These are phyloP conservation scores for Fusarium sp. DNA, from an alignment of 2,329 filamentous ascomycete genomes.

Conservation along the genomic window DNA sequence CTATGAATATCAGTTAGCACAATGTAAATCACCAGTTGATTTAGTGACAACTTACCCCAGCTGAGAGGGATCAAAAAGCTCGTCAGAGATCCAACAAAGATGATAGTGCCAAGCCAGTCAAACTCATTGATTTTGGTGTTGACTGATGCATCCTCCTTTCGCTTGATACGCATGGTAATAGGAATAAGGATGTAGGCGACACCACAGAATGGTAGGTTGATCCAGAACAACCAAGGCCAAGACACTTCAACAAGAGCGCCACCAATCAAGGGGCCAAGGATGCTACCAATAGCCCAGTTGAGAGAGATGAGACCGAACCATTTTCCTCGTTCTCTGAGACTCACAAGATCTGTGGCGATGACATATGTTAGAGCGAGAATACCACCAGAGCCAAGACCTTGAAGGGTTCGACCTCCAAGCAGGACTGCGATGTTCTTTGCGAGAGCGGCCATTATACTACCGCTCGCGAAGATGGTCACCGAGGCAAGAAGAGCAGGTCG, in stretches of 20 bases:
- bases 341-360: constrained; percentile 60
- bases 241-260: constrained; percentile 64
- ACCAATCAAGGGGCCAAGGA: constrained; percentile 55
- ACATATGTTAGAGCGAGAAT: constrained; percentile 60
- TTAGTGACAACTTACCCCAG: constrained; percentile 32
- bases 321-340: constrained; percentile 56
- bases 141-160: constrained; percentile 22
- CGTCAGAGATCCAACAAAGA: constrained; percentile 70
- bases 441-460: constrained; percentile 39
- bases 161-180: constrained; percentile 34
- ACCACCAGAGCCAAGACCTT: constrained; percentile 64
- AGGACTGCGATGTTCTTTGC: constrained; percentile 46
- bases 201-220: constrained; percentile 67
- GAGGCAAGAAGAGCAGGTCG: constrained; percentile 36
- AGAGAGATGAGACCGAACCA: constrained; percentile 54
- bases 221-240: constrained; percentile 74
- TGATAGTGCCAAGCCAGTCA: constrained; percentile 70
- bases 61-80: constrained; percentile 49
- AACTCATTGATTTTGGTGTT: constrained; percentile 52
- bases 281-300: constrained; percentile 68
- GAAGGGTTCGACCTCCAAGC: constrained; percentile 61
- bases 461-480: constrained; percentile 33
- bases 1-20: constrained; percentile 46
- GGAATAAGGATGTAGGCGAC: constrained; percentile 37
- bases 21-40: neutral